A percentile compares a stretch with the other conserved stretches of the same genome.
Conservation (phyloP, 441 rosid genomes). For the Erodium moschatum region DNA sequence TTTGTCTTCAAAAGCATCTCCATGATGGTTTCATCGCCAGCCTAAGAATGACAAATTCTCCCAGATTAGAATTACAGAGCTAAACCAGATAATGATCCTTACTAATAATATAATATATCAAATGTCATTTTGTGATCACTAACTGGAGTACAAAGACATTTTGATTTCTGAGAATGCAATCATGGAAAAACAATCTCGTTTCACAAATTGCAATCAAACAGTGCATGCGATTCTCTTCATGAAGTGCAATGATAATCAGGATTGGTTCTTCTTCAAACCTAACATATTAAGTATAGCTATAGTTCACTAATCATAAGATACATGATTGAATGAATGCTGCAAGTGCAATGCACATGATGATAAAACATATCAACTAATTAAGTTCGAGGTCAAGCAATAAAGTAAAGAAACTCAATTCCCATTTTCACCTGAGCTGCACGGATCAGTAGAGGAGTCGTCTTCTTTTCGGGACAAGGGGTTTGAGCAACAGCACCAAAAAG, state of each 20-base stretch:
- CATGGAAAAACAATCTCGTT: too few species aligned
- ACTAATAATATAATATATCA: background rate
- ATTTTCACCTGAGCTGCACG: constrained; percentile 37
- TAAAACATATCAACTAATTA: constrained; percentile 1
- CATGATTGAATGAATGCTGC: constrained; percentile 3
- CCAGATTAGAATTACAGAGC: constrained; percentile 7
- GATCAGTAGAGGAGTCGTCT: constrained; percentile 39
- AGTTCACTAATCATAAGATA: background rate
- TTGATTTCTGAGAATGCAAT: background rate
- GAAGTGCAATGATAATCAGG: background rate
- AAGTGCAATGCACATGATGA: background rate
- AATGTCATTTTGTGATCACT: background rate
- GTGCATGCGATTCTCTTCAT: background rate
- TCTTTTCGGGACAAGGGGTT: constrained; percentile 29
- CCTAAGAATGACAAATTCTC: constrained; percentile 31
- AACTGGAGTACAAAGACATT: background rate
- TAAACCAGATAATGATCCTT: background rate
- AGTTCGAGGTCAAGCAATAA: constrained; percentile 1
- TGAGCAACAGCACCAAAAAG: constrained; percentile 46
- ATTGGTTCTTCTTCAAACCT: background rate
- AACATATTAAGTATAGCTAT: background rate
- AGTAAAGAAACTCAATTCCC: background rate
- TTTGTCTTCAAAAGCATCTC: constrained; percentile 56
- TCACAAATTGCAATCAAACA: background rate
- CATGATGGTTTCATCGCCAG: constrained; percentile 60